Percentiles rank a stretch among this genome's conserved stretches.
These are phyloP conservation scores for Trifolium subterraneum DNA, from an alignment of 306 rosid species.

Conservation along the genomic window DNA sequence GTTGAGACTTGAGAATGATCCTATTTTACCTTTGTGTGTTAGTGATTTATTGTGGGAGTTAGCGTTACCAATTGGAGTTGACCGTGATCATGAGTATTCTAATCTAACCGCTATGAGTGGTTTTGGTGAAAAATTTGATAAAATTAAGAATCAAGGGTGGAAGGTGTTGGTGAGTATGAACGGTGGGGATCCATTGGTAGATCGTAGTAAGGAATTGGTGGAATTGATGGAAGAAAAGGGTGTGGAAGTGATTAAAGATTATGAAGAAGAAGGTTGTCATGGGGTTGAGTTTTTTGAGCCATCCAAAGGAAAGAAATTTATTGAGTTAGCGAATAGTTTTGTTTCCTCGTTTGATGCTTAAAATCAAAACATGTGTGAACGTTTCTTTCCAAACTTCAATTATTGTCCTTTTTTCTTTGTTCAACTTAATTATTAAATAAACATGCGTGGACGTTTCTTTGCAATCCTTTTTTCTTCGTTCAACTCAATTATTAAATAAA, in stretches of 20 bases:
- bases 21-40: constrained; percentile 12
- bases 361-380: neutral
- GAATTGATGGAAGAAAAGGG: constrained; percentile 46
- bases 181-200: constrained; percentile 60
- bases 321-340: constrained; percentile 33
- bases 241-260: constrained; percentile 45
- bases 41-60: constrained; percentile 53
- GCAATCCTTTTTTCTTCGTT: no score
- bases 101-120: constrained; percentile 50
- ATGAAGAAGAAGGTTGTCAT: constrained; percentile 48
- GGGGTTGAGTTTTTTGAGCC: constrained; percentile 44
- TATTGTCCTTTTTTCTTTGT: no score
- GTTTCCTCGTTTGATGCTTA: neutral
- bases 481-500: no score
- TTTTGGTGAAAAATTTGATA: neutral
- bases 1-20: constrained; percentile 41
- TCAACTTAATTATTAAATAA: no score
- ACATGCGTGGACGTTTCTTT: no score
- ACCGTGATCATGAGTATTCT: constrained; percentile 60
- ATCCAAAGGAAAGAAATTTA: constrained; percentile 39
- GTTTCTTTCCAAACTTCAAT: no score
- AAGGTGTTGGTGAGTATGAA: constrained; percentile 47
- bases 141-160: constrained; percentile 49
- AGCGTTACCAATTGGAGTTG: constrained; percentile 52
- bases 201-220: constrained; percentile 51